Conservation (phyloP, 768 basidiomycete genomes). For the Boletus sensibilis region DNA sequence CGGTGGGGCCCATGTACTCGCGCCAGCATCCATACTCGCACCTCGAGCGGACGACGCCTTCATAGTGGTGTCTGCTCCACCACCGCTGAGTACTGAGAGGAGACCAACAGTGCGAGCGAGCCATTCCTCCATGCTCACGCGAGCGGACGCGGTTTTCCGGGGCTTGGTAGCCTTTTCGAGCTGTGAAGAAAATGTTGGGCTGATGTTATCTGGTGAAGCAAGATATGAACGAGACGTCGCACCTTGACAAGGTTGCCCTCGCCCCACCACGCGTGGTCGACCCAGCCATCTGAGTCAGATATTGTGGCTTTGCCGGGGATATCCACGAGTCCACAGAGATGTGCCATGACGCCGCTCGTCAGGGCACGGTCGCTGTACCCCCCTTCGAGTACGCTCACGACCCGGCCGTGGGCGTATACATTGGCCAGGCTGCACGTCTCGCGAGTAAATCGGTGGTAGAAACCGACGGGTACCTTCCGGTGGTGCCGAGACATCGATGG, state of each 20-base stretch:
- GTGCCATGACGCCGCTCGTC: constrained; percentile 79
- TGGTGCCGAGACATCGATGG: constrained; percentile 88
- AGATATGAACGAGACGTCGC: background rate
- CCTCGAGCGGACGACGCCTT: constrained; percentile 4
- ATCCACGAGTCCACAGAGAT: constrained; percentile 63
- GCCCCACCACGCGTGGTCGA: constrained; percentile 64
- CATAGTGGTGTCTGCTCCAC: background rate
- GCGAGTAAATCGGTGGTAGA: constrained; percentile 79
- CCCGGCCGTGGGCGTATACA: constrained; percentile 58
- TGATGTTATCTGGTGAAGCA: background rate
- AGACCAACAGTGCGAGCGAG: constrained; percentile 48
- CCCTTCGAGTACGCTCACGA: constrained; percentile 91
- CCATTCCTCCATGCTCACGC: constrained; percentile 48
- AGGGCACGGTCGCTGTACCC: constrained; percentile 93
- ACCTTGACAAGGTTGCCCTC: constrained; percentile 60
- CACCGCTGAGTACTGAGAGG: constrained; percentile 7
- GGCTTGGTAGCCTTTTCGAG: constrained; percentile 66
- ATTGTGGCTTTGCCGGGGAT: background rate
- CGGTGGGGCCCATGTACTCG: constrained; percentile 25
- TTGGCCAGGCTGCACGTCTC: constrained; percentile 70
- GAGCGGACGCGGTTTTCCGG: constrained; percentile 43
- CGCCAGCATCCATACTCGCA: background rate
- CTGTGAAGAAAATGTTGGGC: constrained; percentile 32
- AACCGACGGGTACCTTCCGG: constrained; percentile 83
- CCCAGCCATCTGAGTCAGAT: constrained; percentile 10